These are phyloP conservation scores for Spiromastix sp. DNA, from an alignment of 2,329 filamentous ascomycete genomes.

Conservation along the genomic window DNA sequence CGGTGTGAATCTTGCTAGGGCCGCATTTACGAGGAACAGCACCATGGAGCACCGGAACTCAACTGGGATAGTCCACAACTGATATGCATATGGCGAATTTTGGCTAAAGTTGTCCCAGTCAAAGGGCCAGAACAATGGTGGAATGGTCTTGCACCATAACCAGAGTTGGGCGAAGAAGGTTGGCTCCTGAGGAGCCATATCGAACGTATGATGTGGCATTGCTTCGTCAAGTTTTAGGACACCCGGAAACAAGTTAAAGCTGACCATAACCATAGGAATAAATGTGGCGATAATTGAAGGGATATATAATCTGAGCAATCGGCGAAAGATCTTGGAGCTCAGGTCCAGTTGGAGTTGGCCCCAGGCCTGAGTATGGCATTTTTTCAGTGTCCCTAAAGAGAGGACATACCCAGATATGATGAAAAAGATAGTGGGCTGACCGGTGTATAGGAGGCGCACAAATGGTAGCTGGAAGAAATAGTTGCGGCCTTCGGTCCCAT, in stretches of 20 bases:
- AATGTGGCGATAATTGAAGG: slow-evolving; percentile 30
- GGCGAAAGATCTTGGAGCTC: slow-evolving; percentile 34
- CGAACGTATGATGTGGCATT: slow-evolving; percentile 23
- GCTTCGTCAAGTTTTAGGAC: slow-evolving; percentile 25
- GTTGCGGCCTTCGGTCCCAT: slow-evolving; percentile 8
- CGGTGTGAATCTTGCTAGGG: slow-evolving; percentile 26
- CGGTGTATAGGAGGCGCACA: slow-evolving; percentile 32
- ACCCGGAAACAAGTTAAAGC: slow-evolving; percentile 31
- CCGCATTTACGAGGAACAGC: slow-evolving; percentile 33
- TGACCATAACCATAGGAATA: slow-evolving; percentile 31
- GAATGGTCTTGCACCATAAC: slow-evolving; percentile 27
- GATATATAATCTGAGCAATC: slow-evolving; percentile 33
- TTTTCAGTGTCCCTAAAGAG: slow-evolving; percentile 31
- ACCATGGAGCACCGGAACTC: slow-evolving; percentile 37
- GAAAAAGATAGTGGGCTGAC: slow-evolving; percentile 39
- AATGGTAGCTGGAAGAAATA: slow-evolving; percentile 30
- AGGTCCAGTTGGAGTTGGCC: slow-evolving; percentile 29
- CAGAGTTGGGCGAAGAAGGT: slow-evolving; percentile 27
- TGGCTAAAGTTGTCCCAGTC: slow-evolving; percentile 32
- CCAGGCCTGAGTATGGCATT: slow-evolving; percentile 27
- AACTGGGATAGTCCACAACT: slow-evolving; percentile 38
- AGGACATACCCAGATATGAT: slow-evolving; percentile 40
- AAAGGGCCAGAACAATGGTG: slow-evolving; percentile 26
- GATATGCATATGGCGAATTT: slow-evolving; percentile 23
- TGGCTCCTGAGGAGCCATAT: slow-evolving; percentile 35